Percentiles rank a stretch among this genome's conserved stretches.
phyloP scores from a whole-genome alignment of 1,139 yeast species.

The Arxiozyma bovina region DNA sequence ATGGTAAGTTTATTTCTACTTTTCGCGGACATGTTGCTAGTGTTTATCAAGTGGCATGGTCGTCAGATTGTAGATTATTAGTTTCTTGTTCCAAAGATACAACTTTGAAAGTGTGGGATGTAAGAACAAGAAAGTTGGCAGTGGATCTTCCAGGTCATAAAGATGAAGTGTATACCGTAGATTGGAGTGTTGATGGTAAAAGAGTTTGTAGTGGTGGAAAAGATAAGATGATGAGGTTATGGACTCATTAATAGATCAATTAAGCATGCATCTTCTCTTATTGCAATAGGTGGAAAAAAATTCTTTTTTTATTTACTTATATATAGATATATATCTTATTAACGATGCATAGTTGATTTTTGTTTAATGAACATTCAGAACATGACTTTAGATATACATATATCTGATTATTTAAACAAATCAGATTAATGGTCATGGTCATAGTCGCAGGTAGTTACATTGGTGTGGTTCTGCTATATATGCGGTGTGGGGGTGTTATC shows the following conservation, averaged over 20 bases:
- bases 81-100: conserved; percentile 96
- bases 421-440: no score
- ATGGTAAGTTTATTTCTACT: conserved; percentile 83
- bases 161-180: conserved; percentile 95
- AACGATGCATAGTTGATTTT: not conserved
- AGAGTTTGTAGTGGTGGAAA: conserved; percentile 94
- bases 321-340: not conserved
- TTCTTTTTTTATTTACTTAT: not conserved
- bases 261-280: not conserved
- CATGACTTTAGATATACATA: not conserved
- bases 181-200: conserved; percentile 94
- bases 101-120: conserved; percentile 95
- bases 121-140: conserved; percentile 69
- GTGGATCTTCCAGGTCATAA: conserved; percentile 93
- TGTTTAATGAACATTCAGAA: no score
- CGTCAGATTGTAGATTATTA: conserved; percentile 81
- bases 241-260: conserved; percentile 56
- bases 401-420: not conserved
- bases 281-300: not conserved
- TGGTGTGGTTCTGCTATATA: no score
- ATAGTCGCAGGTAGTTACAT: no score
- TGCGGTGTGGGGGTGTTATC: no score
- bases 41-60: conserved; percentile 98
- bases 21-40: conserved; percentile 97
- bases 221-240: conserved; percentile 84